Base-by-base conservation (phyloP, 2,329 filamentous ascomycete species). In the Fusarium xylarioides region DNA sequence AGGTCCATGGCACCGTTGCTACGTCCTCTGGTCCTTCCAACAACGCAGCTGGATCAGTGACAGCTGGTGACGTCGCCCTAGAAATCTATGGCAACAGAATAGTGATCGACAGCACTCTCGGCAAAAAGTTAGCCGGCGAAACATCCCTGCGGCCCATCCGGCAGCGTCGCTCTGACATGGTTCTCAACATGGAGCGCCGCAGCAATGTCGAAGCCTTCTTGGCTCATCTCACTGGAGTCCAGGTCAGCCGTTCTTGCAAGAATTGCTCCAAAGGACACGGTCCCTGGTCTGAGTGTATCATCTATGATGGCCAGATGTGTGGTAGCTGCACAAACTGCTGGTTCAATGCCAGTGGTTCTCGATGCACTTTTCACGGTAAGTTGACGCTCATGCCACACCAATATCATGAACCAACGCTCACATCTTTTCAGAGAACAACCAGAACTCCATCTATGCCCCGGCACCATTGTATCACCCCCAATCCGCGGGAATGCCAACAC, bases 261-360 rank as follows among this genome's bases (percentile, higher is more conserved):
- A 90, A 89, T 78, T 91, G 89, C 77, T 84, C 86, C 78, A 90
- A 89, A 76, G 87, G 87, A 8, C 87, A 90, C 67, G 89, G 89
- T 0, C 88, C 89, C 0, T 91, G 88, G 88, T 87, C 83, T 2
- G 83, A 83, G 21, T 91, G 89, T 70, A 83, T 91, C n/a, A 81
- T 89, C n/a, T 86, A 88, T 28, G 86, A 86, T 53, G 88, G 88
- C 4, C 86, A 89, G 76, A 88, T 90, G 86, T 90, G 87, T 66
- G 88, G 89, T 15, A 89, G 87, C 75, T 91, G 89, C 70, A 86
- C 88, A 64, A 91, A 91, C 76, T 91, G 89, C 77, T 90, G 89
- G 88, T 90, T 88, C 79, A 91, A 91, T 63, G 88, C 88, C 12
- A 89, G 87, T 56, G 88, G 88, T 15, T 85, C 87, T 15, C 81